Conservation (phyloP, 192 early-diverging fungal genomes). For the Podila clonocystis region DNA sequence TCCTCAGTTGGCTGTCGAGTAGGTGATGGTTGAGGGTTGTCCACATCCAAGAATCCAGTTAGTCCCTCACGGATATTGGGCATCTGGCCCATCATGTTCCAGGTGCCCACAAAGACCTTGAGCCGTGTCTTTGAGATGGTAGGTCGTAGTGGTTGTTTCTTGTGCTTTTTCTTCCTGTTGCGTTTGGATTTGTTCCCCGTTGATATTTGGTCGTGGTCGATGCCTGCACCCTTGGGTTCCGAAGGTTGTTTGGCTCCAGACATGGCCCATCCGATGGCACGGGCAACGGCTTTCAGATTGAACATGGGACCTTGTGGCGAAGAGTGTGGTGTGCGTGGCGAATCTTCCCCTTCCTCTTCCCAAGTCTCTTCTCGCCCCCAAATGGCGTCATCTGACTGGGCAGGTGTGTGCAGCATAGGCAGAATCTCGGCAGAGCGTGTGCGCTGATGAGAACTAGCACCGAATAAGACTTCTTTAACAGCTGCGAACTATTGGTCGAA, state of each 20-base stretch:
- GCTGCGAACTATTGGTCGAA: too few relatives aligned
- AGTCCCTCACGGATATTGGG: conserved; percentile 42
- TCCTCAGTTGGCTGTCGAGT: background rate
- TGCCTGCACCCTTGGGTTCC: background rate
- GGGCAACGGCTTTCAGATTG: conserved; percentile 4
- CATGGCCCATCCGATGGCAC: conserved; percentile 23
- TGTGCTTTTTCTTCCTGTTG: background rate
- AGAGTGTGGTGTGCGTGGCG: background rate
- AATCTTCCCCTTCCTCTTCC: background rate
- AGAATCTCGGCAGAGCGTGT: too few relatives aligned
- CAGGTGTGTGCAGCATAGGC: too few relatives aligned
- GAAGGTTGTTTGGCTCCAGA: background rate
- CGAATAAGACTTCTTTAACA: too few relatives aligned
- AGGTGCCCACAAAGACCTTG: conserved; percentile 66
- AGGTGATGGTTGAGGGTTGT: background rate
- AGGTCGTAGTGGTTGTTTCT: conserved; percentile 10
- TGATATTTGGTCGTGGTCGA: background rate
- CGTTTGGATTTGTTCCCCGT: background rate
- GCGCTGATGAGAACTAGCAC: too few relatives aligned
- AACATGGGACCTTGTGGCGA: background rate
- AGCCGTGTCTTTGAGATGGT: conserved; percentile 51
- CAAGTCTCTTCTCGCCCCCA: background rate
- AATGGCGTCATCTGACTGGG: background rate
- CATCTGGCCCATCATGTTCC: conserved; percentile 65
- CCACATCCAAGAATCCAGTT: conserved; percentile 44